Base-by-base conservation (phyloP, 2,329 filamentous ascomycete species). In the Cladosporium sp. region DNA sequence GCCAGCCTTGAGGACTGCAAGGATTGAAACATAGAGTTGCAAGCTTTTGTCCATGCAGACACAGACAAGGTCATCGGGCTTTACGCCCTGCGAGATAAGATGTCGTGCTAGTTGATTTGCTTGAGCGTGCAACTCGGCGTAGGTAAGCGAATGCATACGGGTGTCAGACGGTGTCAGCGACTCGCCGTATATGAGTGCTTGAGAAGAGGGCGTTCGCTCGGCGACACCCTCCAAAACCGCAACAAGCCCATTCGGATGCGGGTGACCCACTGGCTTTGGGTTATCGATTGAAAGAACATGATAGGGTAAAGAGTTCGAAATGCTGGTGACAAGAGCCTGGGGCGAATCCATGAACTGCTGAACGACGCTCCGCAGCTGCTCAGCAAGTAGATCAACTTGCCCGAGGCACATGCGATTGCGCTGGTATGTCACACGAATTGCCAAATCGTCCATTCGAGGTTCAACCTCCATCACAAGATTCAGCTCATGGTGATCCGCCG, bases 21-120 rank as follows among this genome's bases (percentile, higher is more conserved):
- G 73, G 22, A 95, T 87, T 0, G 83, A 77, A 28, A 84, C 75
- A 63, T 95, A 95, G 0, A 95, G 71, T 22, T 82, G 68, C 1
- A 82, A 67, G 0, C 85, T 91, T 64, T 93, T 95, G 18, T 91
- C 81, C 79, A 95, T 84, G 43, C 85, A 75, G 42, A 95, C 79
- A 33, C 83, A 84, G n/a, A 95, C 74, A 9, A 88, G 70, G 13
- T 81, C 74, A 7, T 83, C 79, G 1, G 75, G 68, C 1, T 67
- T 56, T 0, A 78, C 71, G 0, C 78, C 77, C 1, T 70, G 64
- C 3, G 71, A 60, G 8, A 72, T 60, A 1, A 95, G 67, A 54
- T 75, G 65, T 53, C 76, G 70, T 2, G 84, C 87, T 49, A 92
- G 68, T 33, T 71, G 71, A 60, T 91, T 90, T 0, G 86, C 82